A percentile compares a stretch with the other conserved stretches of the same genome.
Conservation (phyloP, 805 yeast species). For the Yamadazyma endophytica region DNA sequence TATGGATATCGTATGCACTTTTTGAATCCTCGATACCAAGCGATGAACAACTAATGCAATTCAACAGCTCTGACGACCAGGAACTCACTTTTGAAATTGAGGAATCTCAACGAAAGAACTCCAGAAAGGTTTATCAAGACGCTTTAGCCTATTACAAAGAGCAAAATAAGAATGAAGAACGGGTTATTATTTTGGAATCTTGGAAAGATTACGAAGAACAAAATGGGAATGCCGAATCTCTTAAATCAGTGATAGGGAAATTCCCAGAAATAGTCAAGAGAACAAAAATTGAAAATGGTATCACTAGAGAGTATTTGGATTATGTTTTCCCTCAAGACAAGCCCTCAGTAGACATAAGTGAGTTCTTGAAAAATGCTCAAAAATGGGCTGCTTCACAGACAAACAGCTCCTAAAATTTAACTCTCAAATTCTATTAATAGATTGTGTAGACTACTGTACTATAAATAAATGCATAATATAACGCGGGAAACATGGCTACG, state of each 20-base stretch:
- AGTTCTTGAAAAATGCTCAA: constrained; percentile 41
- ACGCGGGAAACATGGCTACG: too few species aligned
- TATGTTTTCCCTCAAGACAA: constrained; percentile 68
- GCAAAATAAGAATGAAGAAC: constrained; percentile 26
- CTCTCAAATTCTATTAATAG: too few species aligned
- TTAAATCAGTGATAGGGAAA: constrained; percentile 35
- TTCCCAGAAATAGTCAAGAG: constrained; percentile 53
- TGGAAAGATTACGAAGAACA: constrained; percentile 59
- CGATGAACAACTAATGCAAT: constrained; percentile 41
- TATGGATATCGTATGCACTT: constrained; percentile 65
- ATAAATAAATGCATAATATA: too few species aligned
- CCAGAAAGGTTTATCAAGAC: constrained; percentile 53
- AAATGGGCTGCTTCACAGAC: constrained; percentile 27
- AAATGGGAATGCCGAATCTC: constrained; percentile 50
- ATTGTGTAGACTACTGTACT: too few species aligned
- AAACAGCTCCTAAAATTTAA: too few species aligned
- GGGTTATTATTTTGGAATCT: constrained; percentile 55
- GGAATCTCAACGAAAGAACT: constrained; percentile 45
- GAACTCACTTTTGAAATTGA: constrained; percentile 51
- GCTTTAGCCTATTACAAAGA: constrained; percentile 47
- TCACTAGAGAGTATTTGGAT: constrained; percentile 53
- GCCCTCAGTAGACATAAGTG: constrained; percentile 17
- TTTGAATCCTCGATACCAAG: constrained; percentile 69
- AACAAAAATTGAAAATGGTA: constrained; percentile 40
- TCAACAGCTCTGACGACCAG: constrained; percentile 41